Evolutionary conservation across 2,329 filamentous ascomycete genomes (phyloP), one percentile per base, ranked within the genome.

Genomic region (Aureobasidium pullulans): DNA sequence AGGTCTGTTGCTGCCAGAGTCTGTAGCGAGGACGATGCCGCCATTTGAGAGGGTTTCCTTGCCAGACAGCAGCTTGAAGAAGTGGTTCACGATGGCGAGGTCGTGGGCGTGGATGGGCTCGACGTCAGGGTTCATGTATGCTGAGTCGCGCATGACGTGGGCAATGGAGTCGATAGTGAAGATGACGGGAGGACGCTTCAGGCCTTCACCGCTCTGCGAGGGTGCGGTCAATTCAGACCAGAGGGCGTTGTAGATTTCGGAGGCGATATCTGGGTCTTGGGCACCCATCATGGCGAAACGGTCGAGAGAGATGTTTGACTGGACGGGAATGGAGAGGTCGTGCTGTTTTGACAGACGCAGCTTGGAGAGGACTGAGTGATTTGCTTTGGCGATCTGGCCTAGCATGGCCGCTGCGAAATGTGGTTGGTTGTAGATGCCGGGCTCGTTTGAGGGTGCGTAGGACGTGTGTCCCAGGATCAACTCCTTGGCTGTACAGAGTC

Each of bases 41-140:
- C 93, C 93, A 71, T 93, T 93, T 54, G 82, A 75, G 37, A 86
- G 72, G 0, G 71, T 61, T 6, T 65, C 34, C 72, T 75, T 69
- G 60, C 87, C 87, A 31, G 82, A 81, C 31, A 97, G 80, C 60
- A 88, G 82, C 54, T 88, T 84, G 62, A 88, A 73, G 73, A 96
- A 96, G 65, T 88, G 82, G 59, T 84, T 81, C 56, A 96, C 79
- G 23, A 96, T 79, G 28, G 83, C 79, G 32, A 99, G 81, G 68
- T 97, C 88, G 74, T 96, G 90, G 31, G 91, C 82, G 77, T 99
- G 94, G 63, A 99, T 87, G 13, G 79, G 79, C 63, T 89, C 82
- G 67, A 84, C 88, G 28, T 87, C 78, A 1, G 87, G 78, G 63
- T 83, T 83, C 64, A 87, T 83, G 78, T 97, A 99, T 46, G 82